Conservation (phyloP, 1,284 basidiomycete species). For the Marasmius oreades region DNA sequence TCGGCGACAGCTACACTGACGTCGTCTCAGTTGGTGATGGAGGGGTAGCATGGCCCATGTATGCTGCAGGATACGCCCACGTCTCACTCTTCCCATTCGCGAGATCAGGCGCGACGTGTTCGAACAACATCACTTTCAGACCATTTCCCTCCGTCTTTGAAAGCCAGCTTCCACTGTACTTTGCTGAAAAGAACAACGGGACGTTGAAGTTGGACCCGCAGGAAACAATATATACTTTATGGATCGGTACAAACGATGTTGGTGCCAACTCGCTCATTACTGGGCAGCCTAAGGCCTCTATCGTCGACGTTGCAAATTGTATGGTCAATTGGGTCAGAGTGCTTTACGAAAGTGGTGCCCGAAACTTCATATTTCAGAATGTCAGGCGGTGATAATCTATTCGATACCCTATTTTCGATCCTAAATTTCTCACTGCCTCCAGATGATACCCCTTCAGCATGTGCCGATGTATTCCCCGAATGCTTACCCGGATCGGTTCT, state of each 20-base stretch:
- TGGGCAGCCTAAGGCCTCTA: conserved; percentile 28
- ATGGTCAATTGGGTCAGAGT: conserved; percentile 43
- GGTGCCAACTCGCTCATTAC: conserved; percentile 37
- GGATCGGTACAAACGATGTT: conserved; percentile 46
- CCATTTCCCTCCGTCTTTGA: conserved; percentile 40
- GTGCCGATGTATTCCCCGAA: conserved; percentile 38
- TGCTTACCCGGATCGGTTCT: conserved; percentile 41
- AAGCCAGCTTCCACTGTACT: conserved; percentile 37
- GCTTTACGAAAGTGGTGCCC: conserved; percentile 36
- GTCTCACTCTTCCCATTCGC: conserved; percentile 40
- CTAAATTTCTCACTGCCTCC: not conserved
- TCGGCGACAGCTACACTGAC: conserved; percentile 44
- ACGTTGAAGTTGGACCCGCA: conserved; percentile 25
- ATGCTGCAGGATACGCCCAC: conserved; percentile 34
- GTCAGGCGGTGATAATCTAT: conserved; percentile 22
- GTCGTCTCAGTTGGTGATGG: conserved; percentile 12
- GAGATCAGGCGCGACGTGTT: conserved; percentile 41
- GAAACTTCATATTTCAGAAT: conserved; percentile 46
- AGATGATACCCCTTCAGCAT: conserved; percentile 48
- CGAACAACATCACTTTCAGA: conserved; percentile 40
- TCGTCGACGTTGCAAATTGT: conserved; percentile 38
- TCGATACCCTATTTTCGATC: too few relatives aligned
- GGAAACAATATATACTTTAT: conserved; percentile 40
- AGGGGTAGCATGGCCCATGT: conserved; percentile 34
- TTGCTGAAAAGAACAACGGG: conserved; percentile 25